Base-by-base conservation (phyloP, 225 moss, liverwort and hornwort genomes). In the Sphagnum tenellum region DNA sequence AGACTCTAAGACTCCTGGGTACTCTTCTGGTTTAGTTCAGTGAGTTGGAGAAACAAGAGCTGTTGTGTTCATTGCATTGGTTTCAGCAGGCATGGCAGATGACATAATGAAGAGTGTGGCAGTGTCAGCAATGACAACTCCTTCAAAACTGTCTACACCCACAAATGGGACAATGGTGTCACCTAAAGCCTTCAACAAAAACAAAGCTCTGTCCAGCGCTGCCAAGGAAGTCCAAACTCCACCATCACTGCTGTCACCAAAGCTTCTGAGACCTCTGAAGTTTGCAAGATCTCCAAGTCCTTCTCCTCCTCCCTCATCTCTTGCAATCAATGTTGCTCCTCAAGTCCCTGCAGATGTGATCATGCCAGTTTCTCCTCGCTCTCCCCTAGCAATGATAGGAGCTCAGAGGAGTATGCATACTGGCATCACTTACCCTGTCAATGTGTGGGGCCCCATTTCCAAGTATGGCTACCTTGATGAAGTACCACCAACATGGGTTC, bases 391-490 rank as follows among this genome's bases (percentile, higher is more conserved):
- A 4, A 70, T 84, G 71, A 68, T 61, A 3, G 84, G 77, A 6
- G 80, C 77, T 12, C 58, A 66, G 45, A 77, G 66, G 9, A 75
- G 71, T 52, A 69, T 66, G 73, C 60, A 71, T 2, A 84, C 80
- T 2, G 75, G 80, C 52, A 55, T 80, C 50, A 84, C 80, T 0
- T 80, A 80, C 58, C 84, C 84, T 9, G 72, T 54, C 2, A 80
- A 78, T 66, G 47, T 55, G 4, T 84, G 84, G 80, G 80, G 80
- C 0, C 77, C 80, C 0, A n/a, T 80, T 61, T 75, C 80, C 3
- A 84, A 73, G 64, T 84, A 58, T 13, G 80, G 84, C 47, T 73
- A 75, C 75, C 64, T 80, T 49, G 69, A 75, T 53, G 56, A 84
- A 45, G 61, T 80, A 3, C n/a, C 60, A 0, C 66, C 77, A 1